Percentiles rank a stretch among this genome's conserved stretches.
These are phyloP conservation scores for Picochlorum costavermella DNA, from an alignment of 139 green algal species.

Conservation along the genomic window DNA sequence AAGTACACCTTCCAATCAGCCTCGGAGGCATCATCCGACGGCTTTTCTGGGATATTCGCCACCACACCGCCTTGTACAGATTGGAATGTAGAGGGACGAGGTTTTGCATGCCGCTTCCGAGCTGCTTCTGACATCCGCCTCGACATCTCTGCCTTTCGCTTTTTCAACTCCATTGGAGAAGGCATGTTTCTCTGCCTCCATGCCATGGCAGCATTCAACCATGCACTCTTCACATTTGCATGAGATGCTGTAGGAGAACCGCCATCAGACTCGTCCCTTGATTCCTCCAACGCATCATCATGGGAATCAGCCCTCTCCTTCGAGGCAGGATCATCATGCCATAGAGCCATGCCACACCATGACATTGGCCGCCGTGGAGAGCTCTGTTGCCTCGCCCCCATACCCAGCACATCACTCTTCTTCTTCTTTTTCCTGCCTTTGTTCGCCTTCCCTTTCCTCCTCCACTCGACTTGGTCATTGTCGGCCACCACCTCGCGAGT, in stretches of 20 bases:
- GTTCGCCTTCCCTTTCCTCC: no score
- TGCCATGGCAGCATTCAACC: slow-evolving; percentile 8
- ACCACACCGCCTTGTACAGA: neutral
- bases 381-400: no score
- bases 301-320: neutral
- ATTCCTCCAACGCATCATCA: neutral
- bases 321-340: neutral
- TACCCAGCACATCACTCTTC: no score
- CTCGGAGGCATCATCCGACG: neutral
- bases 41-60: neutral
- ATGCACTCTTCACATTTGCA: slow-evolving; percentile 5
- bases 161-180: neutral
- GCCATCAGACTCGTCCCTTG: neutral
- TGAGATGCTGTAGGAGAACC: no score
- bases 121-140: slow-evolving; percentile 1
- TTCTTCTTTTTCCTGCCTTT: no score
- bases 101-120: neutral
- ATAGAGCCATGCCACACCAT: slow-evolving; percentile 6
- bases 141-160: neutral
- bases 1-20: neutral
- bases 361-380: neutral
- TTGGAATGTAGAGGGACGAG: no score
- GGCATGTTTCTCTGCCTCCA: slow-evolving; percentile 28
- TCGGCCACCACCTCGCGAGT: neutral
- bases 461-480: neutral